phyloP scores from a whole-genome alignment of 2,329 filamentous ascomycete genomes.

The Paraphaeosphaeria minitans region DNA sequence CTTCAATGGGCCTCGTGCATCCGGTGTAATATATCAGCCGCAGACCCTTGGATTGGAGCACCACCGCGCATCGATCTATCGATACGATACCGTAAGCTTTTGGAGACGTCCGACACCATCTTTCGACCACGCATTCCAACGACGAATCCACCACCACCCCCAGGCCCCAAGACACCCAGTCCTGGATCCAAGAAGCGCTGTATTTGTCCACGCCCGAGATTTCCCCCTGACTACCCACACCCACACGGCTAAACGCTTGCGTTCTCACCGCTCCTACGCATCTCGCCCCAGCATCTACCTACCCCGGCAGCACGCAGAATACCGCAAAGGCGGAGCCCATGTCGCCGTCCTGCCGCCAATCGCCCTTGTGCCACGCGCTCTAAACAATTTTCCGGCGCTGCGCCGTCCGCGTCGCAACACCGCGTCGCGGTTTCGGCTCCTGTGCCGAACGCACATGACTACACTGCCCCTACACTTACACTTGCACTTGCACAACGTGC shows the following conservation, averaged over 20 bases:
- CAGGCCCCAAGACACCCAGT: background rate
- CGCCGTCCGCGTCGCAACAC: slow-evolving; percentile 12
- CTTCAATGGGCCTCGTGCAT: slow-evolving; percentile 13
- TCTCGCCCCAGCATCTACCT: background rate
- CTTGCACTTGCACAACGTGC: too few species aligned
- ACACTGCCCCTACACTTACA: background rate
- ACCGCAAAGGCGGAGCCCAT: slow-evolving; percentile 12
- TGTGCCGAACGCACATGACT: background rate
- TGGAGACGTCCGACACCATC: slow-evolving; percentile 4
- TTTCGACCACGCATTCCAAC: background rate
- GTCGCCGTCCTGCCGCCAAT: slow-evolving; percentile 15
- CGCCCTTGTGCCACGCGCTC: slow-evolving; percentile 15
- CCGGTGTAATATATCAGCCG: slow-evolving; percentile 18
- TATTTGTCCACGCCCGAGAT: background rate
- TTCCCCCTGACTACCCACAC: background rate
- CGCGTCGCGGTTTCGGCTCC: background rate
- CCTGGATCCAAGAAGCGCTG: background rate
- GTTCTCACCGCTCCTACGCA: background rate
- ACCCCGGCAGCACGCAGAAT: background rate
- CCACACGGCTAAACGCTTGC: slow-evolving; percentile 1
- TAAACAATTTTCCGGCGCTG: slow-evolving; percentile 18
- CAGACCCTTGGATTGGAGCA: slow-evolving; percentile 11
- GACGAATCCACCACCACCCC: too few species aligned
- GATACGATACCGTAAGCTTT: too few species aligned
- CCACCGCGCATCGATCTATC: slow-evolving; percentile 9